A percentile compares a stretch with the other conserved stretches of the same genome.
These are phyloP conservation scores for Suillus bovinus DNA, from an alignment of 768 basidiomycete species.

Conservation along the genomic window DNA sequence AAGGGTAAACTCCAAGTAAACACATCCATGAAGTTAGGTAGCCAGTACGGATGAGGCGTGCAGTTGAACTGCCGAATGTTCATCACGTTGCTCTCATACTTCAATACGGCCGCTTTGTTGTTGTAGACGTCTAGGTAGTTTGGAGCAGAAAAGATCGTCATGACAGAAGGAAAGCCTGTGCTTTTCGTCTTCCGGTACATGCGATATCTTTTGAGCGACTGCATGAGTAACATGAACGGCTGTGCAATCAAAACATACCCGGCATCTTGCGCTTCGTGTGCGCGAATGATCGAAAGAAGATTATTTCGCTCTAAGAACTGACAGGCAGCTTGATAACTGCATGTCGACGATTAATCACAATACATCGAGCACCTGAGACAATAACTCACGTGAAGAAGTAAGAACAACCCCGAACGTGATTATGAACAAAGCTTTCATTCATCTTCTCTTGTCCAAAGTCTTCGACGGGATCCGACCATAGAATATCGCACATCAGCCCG, in stretches of 20 bases:
- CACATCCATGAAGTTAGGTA: conserved; percentile 99
- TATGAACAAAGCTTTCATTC: conserved; percentile 88
- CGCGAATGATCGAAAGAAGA: conserved; percentile 93
- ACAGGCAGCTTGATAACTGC: conserved; percentile 93
- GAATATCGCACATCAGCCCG: conserved; percentile 97
- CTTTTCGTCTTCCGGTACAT: conserved; percentile 99
- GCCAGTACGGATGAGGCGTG: conserved; percentile 94
- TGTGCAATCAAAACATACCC: conserved; percentile 54
- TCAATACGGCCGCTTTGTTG: conserved; percentile 98
- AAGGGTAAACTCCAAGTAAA: conserved; percentile 99
- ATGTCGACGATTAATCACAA: conserved; percentile 2
- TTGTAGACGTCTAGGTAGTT: conserved; percentile 99
- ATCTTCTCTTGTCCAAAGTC: conserved; percentile 96
- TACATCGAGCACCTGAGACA: not conserved
- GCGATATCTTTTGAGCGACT: conserved; percentile 62
- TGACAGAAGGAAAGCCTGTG: conserved; percentile 97
- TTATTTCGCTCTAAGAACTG: conserved; percentile 98
- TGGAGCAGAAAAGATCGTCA: conserved; percentile 99
- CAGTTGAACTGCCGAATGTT: conserved; percentile 99
- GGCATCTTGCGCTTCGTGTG: conserved; percentile 98
- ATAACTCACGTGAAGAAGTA: conserved; percentile 86
- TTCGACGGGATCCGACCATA: conserved; percentile 98
- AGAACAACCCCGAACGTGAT: conserved; percentile 95
- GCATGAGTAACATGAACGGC: not conserved
- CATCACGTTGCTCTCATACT: conserved; percentile 99